Evolutionary conservation across 495 filamentous ascomycete genomes (phyloP), one percentile per base, ranked within the genome.

Genomic region (Daldinia grandis): DNA sequence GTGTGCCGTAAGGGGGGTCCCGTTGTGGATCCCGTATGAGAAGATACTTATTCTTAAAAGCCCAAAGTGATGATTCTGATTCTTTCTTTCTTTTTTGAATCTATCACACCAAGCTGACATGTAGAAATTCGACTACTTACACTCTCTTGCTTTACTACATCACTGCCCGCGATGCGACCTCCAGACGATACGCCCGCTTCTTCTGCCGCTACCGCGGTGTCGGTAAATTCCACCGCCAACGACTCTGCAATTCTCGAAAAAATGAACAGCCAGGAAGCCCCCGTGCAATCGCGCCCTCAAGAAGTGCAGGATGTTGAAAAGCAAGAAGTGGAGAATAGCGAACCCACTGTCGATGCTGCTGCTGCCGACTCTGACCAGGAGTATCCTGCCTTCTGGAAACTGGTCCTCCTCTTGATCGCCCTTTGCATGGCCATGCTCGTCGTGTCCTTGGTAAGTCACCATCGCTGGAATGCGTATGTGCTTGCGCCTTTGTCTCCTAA

Each of bases 381-480:
- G 17, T 72, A 72, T 60, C 69, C 69, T 60, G 21, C 64, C 5
- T 53, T 51, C 7, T 68, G 64, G 69, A 68, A 72, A 55, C 28
- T 72, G 5, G 51, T 64, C 3, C 64, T 72, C 42, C 42, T 72
- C 27, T 64, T 64, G 7, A 64, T 68, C 9, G 69, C 69, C 24
- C 58, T 72, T 17, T 67, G 63, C 19, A 63, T 62, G 58, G 59
- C 64, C 3, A 58, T 72, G 57, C 64, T 72, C 1, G 56, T 72
- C 28, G 64, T 68, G 4, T 68, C 69, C 89, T 77, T 25, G 86
- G 87, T 59, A 93, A 76, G 80, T 62, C n/a, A 0, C 17, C 10
- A 17, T 19, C 5, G 7, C 7, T 42, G 4, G 1, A 17, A 60
- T 6, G 4, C 7, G 17, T 47, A 47, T 47, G 19, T 51, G 14